Evolutionary conservation across 257 asterid genomes (phyloP).

Genomic region (Lantana camara): DNA sequence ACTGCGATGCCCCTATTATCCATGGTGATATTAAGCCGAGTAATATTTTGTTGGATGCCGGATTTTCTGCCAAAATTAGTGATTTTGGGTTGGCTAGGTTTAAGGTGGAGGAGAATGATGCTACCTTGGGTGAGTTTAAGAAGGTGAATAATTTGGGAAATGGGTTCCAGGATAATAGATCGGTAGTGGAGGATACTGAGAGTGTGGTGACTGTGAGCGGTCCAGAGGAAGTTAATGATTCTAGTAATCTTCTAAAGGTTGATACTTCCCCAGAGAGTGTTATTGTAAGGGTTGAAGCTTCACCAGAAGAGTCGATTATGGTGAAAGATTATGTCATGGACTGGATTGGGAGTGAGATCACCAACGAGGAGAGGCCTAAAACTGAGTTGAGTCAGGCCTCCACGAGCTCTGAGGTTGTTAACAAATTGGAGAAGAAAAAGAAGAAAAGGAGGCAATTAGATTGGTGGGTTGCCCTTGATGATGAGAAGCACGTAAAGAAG

Average conservation of each 20-base stretch:
- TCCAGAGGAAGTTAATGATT: not conserved
- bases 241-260: not conserved
- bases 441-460: not conserved
- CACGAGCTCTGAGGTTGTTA: not conserved
- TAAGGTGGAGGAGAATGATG: not conserved
- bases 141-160: not conserved
- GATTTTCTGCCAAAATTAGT: not conserved
- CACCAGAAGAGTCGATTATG: not conserved
- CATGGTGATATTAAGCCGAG: not conserved
- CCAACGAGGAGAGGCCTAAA: not conserved
- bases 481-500: not conserved
- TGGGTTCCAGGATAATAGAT: not conserved
- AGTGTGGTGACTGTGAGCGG: not conserved
- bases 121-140: not conserved
- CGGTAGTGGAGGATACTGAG: not conserved
- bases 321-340: not conserved
- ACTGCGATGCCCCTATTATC: not conserved
- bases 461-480: not conserved
- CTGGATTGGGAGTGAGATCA: slow-evolving; percentile 1
- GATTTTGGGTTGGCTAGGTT: not conserved
- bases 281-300: not conserved
- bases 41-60: not conserved
- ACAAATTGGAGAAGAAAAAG: not conserved
- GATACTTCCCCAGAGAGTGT: not conserved
- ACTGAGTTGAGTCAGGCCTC: not conserved